These are phyloP conservation scores for Leptomonas pyrrhocoris DNA, from an alignment of 208 protist genomes.

Conservation along the genomic window DNA sequence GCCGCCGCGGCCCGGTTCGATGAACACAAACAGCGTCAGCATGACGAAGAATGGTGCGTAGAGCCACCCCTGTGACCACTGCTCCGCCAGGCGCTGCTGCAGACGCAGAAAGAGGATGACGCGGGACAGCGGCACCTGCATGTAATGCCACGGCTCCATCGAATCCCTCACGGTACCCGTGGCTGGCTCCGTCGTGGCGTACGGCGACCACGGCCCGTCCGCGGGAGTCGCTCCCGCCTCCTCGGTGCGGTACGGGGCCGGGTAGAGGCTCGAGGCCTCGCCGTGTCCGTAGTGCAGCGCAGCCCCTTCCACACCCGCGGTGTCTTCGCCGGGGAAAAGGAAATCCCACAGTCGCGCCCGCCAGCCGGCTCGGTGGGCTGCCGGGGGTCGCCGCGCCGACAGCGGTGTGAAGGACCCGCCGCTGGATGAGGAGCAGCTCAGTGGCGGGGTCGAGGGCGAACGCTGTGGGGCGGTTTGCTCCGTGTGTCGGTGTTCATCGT, in stretches of 20 bases:
- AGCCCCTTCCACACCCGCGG: constrained; percentile 11
- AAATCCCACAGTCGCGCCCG: constrained; percentile 12
- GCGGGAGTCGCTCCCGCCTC: neutral
- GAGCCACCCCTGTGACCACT: constrained; percentile 21
- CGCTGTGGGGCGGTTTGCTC: too few species aligned
- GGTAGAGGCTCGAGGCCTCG: neutral
- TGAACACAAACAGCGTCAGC: constrained; percentile 28
- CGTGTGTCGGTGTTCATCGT: too few species aligned
- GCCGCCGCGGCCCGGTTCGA: neutral
- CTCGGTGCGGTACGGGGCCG: too few species aligned
- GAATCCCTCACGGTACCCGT: neutral
- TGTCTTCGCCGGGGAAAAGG: constrained; percentile 17
- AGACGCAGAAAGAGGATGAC: constrained; percentile 29
- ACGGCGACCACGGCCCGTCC: too few species aligned
- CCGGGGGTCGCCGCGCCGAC: neutral
- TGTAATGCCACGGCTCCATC: constrained; percentile 26
- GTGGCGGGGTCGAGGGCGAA: too few species aligned
- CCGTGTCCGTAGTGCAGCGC: constrained; percentile 1
- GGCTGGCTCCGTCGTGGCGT: too few species aligned
- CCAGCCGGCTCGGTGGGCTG: constrained; percentile 2
- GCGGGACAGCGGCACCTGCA: constrained; percentile 29
- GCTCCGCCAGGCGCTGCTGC: constrained; percentile 29
- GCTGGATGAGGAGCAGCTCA: too few species aligned
- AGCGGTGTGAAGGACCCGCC: too few species aligned
- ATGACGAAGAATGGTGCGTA: constrained; percentile 35